These are phyloP conservation scores for Suhomyces bolitotheri DNA, from an alignment of 1,139 yeast species.

Conservation along the genomic window DNA sequence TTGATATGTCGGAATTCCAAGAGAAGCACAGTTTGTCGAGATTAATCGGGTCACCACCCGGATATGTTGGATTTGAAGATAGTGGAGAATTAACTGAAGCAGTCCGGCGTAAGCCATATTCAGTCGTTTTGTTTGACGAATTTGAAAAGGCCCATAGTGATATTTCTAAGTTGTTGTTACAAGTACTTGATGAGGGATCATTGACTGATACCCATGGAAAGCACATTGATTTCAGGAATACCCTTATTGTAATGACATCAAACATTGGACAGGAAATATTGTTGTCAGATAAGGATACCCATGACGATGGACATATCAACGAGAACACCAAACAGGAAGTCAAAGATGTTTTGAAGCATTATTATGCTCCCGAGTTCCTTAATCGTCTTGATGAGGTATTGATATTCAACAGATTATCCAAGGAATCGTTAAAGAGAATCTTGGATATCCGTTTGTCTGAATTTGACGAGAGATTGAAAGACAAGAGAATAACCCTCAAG, in stretches of 20 bases:
- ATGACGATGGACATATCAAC: constrained; percentile 48
- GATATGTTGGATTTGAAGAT: constrained; percentile 94
- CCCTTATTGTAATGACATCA: constrained; percentile 96
- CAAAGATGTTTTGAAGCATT: constrained; percentile 61
- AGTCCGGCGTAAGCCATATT: constrained; percentile 89
- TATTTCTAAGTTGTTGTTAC: constrained; percentile 80
- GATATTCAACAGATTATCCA: constrained; percentile 86
- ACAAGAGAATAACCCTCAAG: constrained; percentile 69
- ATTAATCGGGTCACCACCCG: constrained; percentile 96
- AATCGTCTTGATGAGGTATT: constrained; percentile 90
- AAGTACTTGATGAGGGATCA: constrained; percentile 92
- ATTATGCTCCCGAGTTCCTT: constrained; percentile 92
- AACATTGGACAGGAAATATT: constrained; percentile 93
- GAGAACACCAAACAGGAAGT: constrained; percentile 57
- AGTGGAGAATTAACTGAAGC: constrained; percentile 97
- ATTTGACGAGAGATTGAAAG: constrained; percentile 73
- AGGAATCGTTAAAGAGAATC: constrained; percentile 67
- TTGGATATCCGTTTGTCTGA: constrained; percentile 83
- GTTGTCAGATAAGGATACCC: constrained; percentile 53
- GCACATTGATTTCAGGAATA: constrained; percentile 88
- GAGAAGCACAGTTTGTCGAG: constrained; percentile 90
- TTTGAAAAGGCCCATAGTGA: constrained; percentile 97
- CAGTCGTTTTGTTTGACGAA: constrained; percentile 91
- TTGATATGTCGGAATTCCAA: constrained; percentile 97
- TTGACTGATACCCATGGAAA: constrained; percentile 94